Base-by-base conservation (phyloP, 345 rosid species). In the Lagerstroemia speciosa region DNA sequence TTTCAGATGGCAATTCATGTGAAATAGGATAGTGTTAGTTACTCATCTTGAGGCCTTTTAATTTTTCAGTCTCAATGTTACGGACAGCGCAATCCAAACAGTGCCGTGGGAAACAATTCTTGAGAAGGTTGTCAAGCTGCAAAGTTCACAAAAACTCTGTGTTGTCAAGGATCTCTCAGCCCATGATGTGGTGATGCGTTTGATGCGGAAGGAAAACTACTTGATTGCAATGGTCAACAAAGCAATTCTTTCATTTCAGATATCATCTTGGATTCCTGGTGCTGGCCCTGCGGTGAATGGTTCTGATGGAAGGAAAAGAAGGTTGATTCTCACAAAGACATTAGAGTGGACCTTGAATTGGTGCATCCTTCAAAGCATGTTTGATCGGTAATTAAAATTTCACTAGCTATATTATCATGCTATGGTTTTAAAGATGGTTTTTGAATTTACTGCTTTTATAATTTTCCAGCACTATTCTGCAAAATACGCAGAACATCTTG, bases 301-400 rank as follows among this genome's bases (percentile, higher is more conserved):
- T 58, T 69, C 86, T 64, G 80, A 81, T 77, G 92, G 86, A 64
- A 69, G 72, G 60, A 80, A 73, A 41, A 77, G 84, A 75, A 85
- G 85, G 69, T 78, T 85, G 41, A 86, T 92, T 32, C 79, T 95
- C 65, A 88, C 98, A 60, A 95, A 95, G 85, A 89, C 97, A 74
- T 92, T 95, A 64, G 97, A 92, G 66, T 95, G 99, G 99, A 92
- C 92, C 68, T 83, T 95, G 63, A 95, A 89, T 83, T 95, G 98
- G 98, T 95, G 98, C 79, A 89, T 95, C 78, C 77, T 95, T 78
- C 98, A 95, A 83, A 90, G 94, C 90, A 92, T 95, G 99, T 92
- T 95, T 86, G 98, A 95, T 70, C 77, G 96, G 99, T 95, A 84
- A 69, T 83, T 31, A 67, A 34, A 64, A 55, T 43, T 53, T 57